These are phyloP conservation scores for Ceratobasidium sp. DNA, from an alignment of 1,284 basidiomycete species.

Conservation along the genomic window DNA sequence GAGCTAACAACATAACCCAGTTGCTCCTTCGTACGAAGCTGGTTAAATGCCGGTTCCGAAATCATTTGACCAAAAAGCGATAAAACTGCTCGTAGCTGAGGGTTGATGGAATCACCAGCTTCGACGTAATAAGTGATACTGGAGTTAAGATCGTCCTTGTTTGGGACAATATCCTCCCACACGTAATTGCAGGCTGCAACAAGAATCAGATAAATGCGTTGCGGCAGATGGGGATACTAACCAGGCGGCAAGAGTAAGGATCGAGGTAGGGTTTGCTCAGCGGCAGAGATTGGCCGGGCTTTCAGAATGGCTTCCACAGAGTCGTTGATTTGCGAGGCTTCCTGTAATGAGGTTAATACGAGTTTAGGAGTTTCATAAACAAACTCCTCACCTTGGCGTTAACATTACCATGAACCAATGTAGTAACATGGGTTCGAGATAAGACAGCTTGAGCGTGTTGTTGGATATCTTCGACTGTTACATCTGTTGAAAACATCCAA, in stretches of 20 bases:
- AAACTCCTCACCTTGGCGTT: constrained; percentile 73
- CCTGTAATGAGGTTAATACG: constrained; percentile 61
- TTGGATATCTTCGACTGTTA: constrained; percentile 81
- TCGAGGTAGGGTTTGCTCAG: constrained; percentile 70
- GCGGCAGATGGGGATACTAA: constrained; percentile 55
- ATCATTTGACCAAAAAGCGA: constrained; percentile 80
- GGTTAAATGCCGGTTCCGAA: constrained; percentile 92
- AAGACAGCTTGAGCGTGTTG: constrained; percentile 75
- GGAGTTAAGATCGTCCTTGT: constrained; percentile 90
- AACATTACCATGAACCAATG: constrained; percentile 89
- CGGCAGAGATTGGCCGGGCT: constrained; percentile 67
- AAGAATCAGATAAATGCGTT: constrained; percentile 49
- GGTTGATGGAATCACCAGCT: constrained; percentile 72
- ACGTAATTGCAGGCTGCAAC: constrained; percentile 75
- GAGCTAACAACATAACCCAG: constrained; percentile 88
- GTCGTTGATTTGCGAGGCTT: constrained; percentile 80
- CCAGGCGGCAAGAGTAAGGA: constrained; percentile 78
- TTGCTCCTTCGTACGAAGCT: constrained; percentile 96
- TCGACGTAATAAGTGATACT: constrained; percentile 84
- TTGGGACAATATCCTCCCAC: constrained; percentile 80
- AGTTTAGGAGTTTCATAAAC: constrained; percentile 11
- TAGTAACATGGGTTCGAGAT: constrained; percentile 77
- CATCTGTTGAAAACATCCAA: constrained; percentile 60
- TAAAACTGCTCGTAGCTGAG: constrained; percentile 70
- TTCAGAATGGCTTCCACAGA: constrained; percentile 78